Evolutionary conservation across 106 monocot species (phyloP), one percentile per base, ranked within the genome.

Genomic region (Dioscorea alata): DNA sequence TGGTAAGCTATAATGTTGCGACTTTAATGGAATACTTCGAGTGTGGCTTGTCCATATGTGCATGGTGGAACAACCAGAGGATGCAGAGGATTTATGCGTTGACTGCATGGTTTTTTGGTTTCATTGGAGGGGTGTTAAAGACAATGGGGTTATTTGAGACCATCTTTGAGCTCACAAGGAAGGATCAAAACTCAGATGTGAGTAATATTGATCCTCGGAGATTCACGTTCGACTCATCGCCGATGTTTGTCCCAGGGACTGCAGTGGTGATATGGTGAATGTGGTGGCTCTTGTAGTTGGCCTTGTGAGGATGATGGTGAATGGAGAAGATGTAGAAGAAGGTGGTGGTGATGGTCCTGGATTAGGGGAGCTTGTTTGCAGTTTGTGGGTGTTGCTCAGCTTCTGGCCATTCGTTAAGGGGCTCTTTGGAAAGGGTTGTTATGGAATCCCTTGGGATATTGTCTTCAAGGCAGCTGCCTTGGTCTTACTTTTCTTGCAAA

Each of bases 1-100:
- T 86, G 50, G 2, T 59, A 6, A 4, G 16, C 25, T 82, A 53
- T 73, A 79, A 73, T 49, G 13, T 64, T 10, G 60, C 53, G 67
- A 69, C 73, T 9, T 13, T 82, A 19, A 2, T 19, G 23, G 84
- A 89, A 33, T 79, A 79, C 73, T 63, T 76, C 6, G 32, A 61
- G 0, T 84, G 70, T 33, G 79, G 82, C 0, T 62, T 76, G 59
- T 79, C 84, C 0, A 0, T 68, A 8, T 75, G 79, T 0, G 33
- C 76, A 18, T 89, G 84, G 79, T 89, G 84, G 84, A 89, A 89
- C 84, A 85, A 85, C 71, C 76, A 81, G 16, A 33, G 79, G 18
- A 89, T 89, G 88, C 53, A 50, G 33, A 19, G 78, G 53, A 82
- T 89, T 49, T 10, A 4, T 28, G 53, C 73, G 4, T 1, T 59